Base-by-base conservation (phyloP, 176 grass and related monocot genomes). In the Carex scoparia region DNA sequence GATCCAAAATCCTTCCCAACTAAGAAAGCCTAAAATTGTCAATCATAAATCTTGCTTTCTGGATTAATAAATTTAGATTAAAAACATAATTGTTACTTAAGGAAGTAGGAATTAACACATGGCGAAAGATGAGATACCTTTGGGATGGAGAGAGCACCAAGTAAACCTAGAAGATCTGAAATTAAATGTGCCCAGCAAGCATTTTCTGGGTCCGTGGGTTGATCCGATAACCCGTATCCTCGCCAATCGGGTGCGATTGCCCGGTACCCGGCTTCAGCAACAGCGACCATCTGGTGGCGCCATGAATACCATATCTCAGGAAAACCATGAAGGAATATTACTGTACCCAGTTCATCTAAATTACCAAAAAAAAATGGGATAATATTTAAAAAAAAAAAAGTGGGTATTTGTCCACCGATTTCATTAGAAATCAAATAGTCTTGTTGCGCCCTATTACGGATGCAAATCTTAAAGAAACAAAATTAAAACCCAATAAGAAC, bases 251-350 rank as follows among this genome's bases (percentile, higher is more conserved):
- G 87, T 33, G 87, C 42, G 10, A 89, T 85, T 11, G 83, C 87
- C 46, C 40, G 33, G 83, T 85, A 89, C 49, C 87, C 83, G 48
- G 87, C 87, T 56, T 73, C 44, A 3, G 87, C 83, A 30, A 81
- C 83, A 23, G 82, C 83, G 7, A 85, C 7, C 83, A 89, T 89
- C 37, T 89, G 87, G 65, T 85, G 87, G 65, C 83, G 58, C 87
- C 87, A 89, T 57, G 87, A 81, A 76, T 89, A 89, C 87, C 87
- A 89, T 63, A 85, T 89, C 82, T 89, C 87, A 10, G 83, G 87
- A 71, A 89, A 89, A 28, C 87, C 83, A 89, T 89, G 87, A 14
- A 89, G 76, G 27, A 89, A 89, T 28, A 89, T 54, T 35, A 85
- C 87, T 10, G 83, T 85, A 0, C 87, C 87, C 10, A 81, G 23